Conservation (phyloP, 768 basidiomycete genomes). For the Leucocoprinus sp. region DNA sequence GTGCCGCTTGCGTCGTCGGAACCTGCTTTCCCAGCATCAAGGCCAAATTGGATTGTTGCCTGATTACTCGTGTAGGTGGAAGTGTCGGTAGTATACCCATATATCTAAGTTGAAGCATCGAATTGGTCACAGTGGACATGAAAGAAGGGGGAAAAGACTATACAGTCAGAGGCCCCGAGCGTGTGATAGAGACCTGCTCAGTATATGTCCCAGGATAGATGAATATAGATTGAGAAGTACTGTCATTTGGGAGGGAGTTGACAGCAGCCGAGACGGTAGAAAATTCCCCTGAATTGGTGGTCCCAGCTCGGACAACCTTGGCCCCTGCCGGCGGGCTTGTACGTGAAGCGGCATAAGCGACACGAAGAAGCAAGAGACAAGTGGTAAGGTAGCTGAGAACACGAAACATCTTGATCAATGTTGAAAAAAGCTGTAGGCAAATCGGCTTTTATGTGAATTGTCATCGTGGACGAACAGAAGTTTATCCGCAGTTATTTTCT, state of each 20-base stretch:
- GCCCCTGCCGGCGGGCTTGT: constrained; percentile 36
- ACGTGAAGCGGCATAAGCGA: constrained; percentile 23
- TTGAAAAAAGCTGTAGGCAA: neutral
- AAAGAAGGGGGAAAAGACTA: neutral
- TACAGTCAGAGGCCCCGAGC: constrained; percentile 35
- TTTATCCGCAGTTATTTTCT: neutral
- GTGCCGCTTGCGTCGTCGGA: constrained; percentile 43
- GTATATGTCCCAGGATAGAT: constrained; percentile 40
- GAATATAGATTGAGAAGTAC: constrained; percentile 31
- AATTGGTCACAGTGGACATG: neutral
- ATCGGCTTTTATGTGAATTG: neutral
- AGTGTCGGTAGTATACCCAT: constrained; percentile 35
- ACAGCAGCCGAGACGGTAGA: constrained; percentile 32
- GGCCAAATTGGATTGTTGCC: constrained; percentile 29
- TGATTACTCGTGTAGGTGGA: constrained; percentile 30
- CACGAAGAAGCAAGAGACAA: neutral
- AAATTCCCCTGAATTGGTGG: constrained; percentile 32
- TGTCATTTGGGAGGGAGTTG: constrained; percentile 32
- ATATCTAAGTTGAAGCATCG: constrained; percentile 24
- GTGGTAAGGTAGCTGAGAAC: neutral
- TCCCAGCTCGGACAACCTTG: constrained; percentile 32
- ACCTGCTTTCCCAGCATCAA: constrained; percentile 27
- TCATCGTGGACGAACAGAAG: neutral
- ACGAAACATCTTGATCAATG: neutral
- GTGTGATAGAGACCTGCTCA: constrained; percentile 38